A percentile compares a stretch with the other conserved stretches of the same genome.
phyloP scores from a whole-genome alignment of 306 rosid species.

The Trifolium pratense region DNA sequence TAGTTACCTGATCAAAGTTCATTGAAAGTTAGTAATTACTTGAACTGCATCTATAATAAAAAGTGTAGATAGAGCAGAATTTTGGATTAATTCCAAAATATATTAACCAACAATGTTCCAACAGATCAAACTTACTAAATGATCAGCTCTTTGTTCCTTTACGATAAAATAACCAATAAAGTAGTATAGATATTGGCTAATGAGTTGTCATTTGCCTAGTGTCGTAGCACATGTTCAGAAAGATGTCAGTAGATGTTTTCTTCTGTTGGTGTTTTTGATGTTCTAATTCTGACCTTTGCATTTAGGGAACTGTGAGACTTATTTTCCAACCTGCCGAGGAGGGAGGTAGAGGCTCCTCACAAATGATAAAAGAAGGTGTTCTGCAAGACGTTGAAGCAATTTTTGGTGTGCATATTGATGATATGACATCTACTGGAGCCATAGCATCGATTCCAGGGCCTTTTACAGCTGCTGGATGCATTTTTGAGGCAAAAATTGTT shows the following conservation, averaged over 20 bases:
- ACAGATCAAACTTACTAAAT: too few relatives aligned
- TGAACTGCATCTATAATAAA: too few relatives aligned
- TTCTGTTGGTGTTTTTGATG: neutral
- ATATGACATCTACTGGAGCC: conserved; percentile 51
- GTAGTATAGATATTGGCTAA: neutral
- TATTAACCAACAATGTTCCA: too few relatives aligned
- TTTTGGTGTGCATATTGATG: conserved; percentile 55
- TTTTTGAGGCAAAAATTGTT: conserved; percentile 56
- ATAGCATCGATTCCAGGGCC: conserved; percentile 62
- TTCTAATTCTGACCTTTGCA: conserved; percentile 26
- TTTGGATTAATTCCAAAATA: too few relatives aligned
- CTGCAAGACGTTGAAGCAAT: conserved; percentile 70
- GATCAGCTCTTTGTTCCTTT: too few relatives aligned
- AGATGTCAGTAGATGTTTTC: neutral
- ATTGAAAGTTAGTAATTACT: too few relatives aligned
- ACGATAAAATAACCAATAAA: too few relatives aligned
- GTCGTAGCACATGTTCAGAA: neutral
- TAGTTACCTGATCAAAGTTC: too few relatives aligned
- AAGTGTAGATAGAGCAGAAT: too few relatives aligned
- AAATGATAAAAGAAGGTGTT: conserved; percentile 63
- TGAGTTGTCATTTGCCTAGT: neutral
- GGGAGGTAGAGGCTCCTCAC: conserved; percentile 62
- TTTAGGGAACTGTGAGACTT: conserved; percentile 74
- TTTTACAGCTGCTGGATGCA: conserved; percentile 58
- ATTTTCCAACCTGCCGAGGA: conserved; percentile 83